Evolutionary conservation across 805 yeast species (phyloP).

Genomic region (Kuraishia borneana): DNA sequence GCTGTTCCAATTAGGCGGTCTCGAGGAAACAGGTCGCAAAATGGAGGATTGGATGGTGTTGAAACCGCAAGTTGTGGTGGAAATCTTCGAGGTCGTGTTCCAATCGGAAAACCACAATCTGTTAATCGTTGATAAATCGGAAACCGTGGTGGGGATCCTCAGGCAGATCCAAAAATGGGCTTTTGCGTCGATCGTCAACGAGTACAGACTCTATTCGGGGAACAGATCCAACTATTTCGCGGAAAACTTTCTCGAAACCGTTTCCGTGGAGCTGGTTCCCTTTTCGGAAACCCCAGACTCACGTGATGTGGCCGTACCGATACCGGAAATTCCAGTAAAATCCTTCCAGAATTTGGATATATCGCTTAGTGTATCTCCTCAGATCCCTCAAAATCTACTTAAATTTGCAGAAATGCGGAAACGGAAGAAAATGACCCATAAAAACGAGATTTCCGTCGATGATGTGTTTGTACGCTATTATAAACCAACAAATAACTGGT

Average conservation of each 20-base stretch:
- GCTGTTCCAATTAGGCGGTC: slow-evolving; percentile 28
- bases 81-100: slow-evolving; percentile 54
- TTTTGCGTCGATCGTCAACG: slow-evolving; percentile 72
- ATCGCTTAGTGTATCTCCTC: slow-evolving; percentile 55
- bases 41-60: slow-evolving; percentile 62
- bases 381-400: slow-evolving; percentile 51
- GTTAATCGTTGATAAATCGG: slow-evolving; percentile 68
- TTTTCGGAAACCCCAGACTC: slow-evolving; percentile 18
- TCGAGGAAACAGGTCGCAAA: slow-evolving; percentile 7
- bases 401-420: slow-evolving; percentile 40
- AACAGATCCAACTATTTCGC: slow-evolving; percentile 66
- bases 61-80: slow-evolving; percentile 50
- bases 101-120: slow-evolving; percentile 52
- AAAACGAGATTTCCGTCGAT: slow-evolving; percentile 8
- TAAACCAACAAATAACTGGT: slow-evolving; percentile 24
- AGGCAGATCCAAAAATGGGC: slow-evolving; percentile 85
- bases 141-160: slow-evolving; percentile 69
- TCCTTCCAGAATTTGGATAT: slow-evolving; percentile 23
- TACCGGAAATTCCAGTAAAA: too few relatives aligned
- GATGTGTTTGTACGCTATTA: slow-evolving; percentile 4
- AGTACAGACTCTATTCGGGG: slow-evolving; percentile 70
- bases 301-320: too few relatives aligned
- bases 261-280: slow-evolving; percentile 42
- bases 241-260: slow-evolving; percentile 71
- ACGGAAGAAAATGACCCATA: slow-evolving; percentile 18